Evolutionary conservation across 2,329 filamentous ascomycete genomes (phyloP), one percentile per base, ranked within the genome.

Genomic region (Hymenoscyphus albidus): DNA sequence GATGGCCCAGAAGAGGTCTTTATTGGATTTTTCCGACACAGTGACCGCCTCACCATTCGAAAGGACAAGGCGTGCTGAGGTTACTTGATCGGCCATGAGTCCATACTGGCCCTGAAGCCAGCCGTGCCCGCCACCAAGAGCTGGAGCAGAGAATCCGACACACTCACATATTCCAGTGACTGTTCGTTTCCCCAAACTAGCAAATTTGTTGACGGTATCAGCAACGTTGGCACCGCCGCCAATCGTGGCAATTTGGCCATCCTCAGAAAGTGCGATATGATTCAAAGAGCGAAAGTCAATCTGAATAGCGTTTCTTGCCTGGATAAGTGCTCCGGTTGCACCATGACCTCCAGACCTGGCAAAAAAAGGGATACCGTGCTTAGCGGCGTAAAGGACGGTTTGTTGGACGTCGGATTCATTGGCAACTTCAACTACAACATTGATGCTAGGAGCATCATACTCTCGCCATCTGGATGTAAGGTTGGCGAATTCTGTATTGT

Each of bases 91-190:
- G 10, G 80, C 73, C 3, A 77, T 70, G 9, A 88, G 77, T 0
- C 87, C 87, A 61, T 85, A 77, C 39, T 77, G 76, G 0, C 84
- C 82, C 35, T 80, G 82, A 32, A 88, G 76, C 75, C 82, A 82
- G 1, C 87, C 85, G 69, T 85, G 85, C 3, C 85, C 84, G 62
- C 85, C 85, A 2, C 85, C 85, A 0, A 88, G 79, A 0, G 77
- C 82, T 0, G 82, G 83, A 0, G 80, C 81, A 0, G 82, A 67
- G 51, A 77, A 75, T 61, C 81, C 78, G 35, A 80, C 78, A 67
- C 80, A 83, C 69, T 82, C 80, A 66, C 81, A 83, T 1, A 70
- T 74, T 61, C 78, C 79, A 5, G 78, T 80, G 3, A 78, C 78
- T 67, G 81, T 82, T 55, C 72, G 73, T 57, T 77, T 78, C 56